Base-by-base conservation (phyloP, 1,139 yeast genomes). In the Zygotorulaspora mrakii region DNA sequence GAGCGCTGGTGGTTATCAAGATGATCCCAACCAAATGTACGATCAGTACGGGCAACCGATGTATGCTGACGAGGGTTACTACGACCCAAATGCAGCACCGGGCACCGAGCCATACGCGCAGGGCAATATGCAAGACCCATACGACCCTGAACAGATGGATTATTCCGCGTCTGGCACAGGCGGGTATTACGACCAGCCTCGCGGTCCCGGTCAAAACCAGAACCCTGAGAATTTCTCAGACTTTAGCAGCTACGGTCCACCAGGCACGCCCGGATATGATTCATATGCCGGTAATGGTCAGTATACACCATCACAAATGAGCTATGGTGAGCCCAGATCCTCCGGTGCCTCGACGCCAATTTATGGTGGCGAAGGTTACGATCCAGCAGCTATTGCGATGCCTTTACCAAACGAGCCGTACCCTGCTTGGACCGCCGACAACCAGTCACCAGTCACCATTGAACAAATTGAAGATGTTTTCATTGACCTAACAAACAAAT, bases 281-380 rank as follows among this genome's bases (percentile, higher is more conserved):
- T 86, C 84, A 50, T 85, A 82, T 59, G 85, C 88, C 35, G 80
- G 87, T 17, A 45, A 68, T 35, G 80, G 87, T 51, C 87, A 79
- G 56, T 80, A 79, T 61, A 81, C 91, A 34, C 88, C 91, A 22
- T 81, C 88, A n/a, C 89, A 82, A 61, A 78, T 82, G 83, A 79
- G 87, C 59, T 82, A 82, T 55, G 89, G 84, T 49, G 89, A 84
- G 32, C 83, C 84, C 49, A 73, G 94, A 61, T 82, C 94, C 10
- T 84, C 95, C 10, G 97, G 97, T 45, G 88, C 96, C 31, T 86
- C 96, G 4, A 94, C 98, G 24, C 98, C 99, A 30, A 79, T 88
- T 53, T 88, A 88, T 62, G 96, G 96, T 30, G 45, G 45, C 25
- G 46, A 45, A 24, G 59, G 62, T 17, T 79, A 82, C 58, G 94